These are phyloP conservation scores for Deinandra increscens DNA, from an alignment of 129 eudicot genomes.

Conservation along the genomic window DNA sequence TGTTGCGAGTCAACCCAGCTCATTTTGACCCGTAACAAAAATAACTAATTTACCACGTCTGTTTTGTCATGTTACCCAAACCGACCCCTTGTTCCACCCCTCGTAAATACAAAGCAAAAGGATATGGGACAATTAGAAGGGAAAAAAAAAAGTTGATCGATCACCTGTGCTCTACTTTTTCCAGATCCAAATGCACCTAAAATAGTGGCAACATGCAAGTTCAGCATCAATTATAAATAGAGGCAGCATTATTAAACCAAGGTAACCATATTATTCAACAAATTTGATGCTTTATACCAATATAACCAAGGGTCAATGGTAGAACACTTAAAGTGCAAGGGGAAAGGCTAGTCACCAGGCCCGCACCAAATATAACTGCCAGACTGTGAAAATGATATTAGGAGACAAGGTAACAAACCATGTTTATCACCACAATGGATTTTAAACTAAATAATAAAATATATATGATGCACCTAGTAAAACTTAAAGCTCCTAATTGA, in stretches of 20 bases:
- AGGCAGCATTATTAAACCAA: background rate
- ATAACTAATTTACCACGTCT: background rate
- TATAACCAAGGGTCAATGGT: conserved; percentile 96
- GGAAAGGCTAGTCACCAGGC: conserved; percentile 96
- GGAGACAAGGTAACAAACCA: conserved; percentile 1
- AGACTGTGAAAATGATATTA: conserved; percentile 49
- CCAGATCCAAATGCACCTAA: conserved; percentile 98
- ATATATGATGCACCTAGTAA: conserved; percentile 58
- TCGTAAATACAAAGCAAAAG: conserved; percentile 4
- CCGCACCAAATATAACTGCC: conserved; percentile 98
- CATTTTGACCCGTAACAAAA: background rate
- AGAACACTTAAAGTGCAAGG: conserved; percentile 96
- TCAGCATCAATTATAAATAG: conserved; percentile 20
- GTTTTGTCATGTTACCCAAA: background rate
- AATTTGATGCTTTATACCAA: conserved; percentile 45
- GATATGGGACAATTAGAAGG: conserved; percentile 2
- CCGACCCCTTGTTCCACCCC: background rate
- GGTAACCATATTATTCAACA: conserved; percentile 8
- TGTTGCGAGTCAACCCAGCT: background rate
- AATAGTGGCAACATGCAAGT: conserved; percentile 23
- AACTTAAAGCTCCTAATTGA: conserved; percentile 88
- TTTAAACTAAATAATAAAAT: background rate
- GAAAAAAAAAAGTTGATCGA: conserved; percentile 5
- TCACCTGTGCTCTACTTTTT: conserved; percentile 79
- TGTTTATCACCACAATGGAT: conserved; percentile 6